Evolutionary conservation across 2,329 filamentous ascomycete species (phyloP), one percentile per base, ranked within the genome.

Genomic region (Ascochyta koolunga): DNA sequence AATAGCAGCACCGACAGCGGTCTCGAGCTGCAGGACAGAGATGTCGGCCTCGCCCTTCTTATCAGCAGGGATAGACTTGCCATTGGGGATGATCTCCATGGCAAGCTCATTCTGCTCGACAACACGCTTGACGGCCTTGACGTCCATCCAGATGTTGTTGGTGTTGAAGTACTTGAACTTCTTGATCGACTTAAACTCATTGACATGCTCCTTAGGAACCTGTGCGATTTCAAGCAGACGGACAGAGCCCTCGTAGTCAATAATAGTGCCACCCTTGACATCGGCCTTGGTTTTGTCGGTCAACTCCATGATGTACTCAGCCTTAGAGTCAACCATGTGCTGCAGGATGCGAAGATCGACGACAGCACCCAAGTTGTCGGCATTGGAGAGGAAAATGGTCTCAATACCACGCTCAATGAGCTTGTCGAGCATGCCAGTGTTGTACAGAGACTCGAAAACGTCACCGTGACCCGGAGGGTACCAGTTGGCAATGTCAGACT

Each of bases 121-220:
- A 49, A 99, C 92, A 58, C 95, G 93, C 89, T 98, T 98, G 81
- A 99, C 90, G 67, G 95, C 95, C 76, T 91, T 88, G 70, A 97
- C 85, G 82, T 96, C 96, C 85, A 99, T 90, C 95, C 95, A 99
- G 81, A 99, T 97, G 86, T 99, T 99, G 90, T 99, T 99, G 80
- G 95, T 99, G 87, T 99, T 99, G 89, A 99, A 99, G 88, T 99
- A 99, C 86, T 96, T 97, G 89, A 99, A 99, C 86, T 99, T 99
- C 89, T 99, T 99, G 85, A 99, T 99, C 42, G 93, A 97, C 88
- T 99, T 99, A 91, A 99, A 99, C 83, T 99, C 95, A 82, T 99
- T 98, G 77, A 95, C 91, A 81, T 99, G 95, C 84, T 99, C 91
- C 87, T 98, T 99, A 80, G 95, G 95, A 31, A 99, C 95, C 84